Conservation (phyloP, 2,329 filamentous ascomycete species). For the Teratosphaeria zuluensis region DNA sequence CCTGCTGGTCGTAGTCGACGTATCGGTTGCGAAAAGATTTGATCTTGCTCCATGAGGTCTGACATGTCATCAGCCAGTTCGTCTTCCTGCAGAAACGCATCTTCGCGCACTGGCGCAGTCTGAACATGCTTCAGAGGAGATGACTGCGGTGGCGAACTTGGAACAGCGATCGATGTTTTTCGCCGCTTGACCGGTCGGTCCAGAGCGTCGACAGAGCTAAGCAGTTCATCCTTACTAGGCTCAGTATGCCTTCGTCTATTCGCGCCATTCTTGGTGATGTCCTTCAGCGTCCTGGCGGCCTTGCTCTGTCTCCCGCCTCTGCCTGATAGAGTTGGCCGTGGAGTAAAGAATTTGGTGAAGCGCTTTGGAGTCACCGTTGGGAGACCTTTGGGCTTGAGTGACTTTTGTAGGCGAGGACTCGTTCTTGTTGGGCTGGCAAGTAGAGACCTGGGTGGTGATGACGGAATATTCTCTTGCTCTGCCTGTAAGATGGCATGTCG, state of each 20-base stretch:
- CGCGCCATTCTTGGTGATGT: slow-evolving; percentile 39
- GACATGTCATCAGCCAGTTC: slow-evolving; percentile 28
- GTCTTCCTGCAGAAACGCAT: slow-evolving; percentile 8
- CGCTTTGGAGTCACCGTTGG: slow-evolving; percentile 43
- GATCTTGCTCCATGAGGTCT: slow-evolving; percentile 30
- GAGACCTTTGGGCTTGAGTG: slow-evolving; percentile 33
- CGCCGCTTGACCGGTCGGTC: slow-evolving; percentile 19
- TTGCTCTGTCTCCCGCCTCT: slow-evolving; percentile 22
- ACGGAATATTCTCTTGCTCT: slow-evolving; percentile 25
- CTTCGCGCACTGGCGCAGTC: slow-evolving; percentile 2
- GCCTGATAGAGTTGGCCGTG: slow-evolving; percentile 26
- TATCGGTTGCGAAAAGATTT: slow-evolving; percentile 35
- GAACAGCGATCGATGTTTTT: slow-evolving; percentile 26
- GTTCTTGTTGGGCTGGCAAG: background rate
- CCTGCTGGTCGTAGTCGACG: slow-evolving; percentile 28
- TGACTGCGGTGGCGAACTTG: slow-evolving; percentile 40
- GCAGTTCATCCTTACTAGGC: slow-evolving; percentile 8
- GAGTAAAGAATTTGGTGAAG: slow-evolving; percentile 44
- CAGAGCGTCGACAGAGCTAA: slow-evolving; percentile 9
- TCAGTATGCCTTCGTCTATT: slow-evolving; percentile 25
- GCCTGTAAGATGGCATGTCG: slow-evolving; percentile 13
- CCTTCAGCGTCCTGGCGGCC: slow-evolving; percentile 38
- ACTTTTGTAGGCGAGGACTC: background rate
- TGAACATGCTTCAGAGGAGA: slow-evolving; percentile 36
- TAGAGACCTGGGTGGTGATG: slow-evolving; percentile 15